These are phyloP conservation scores for Eudorina sp. DNA, from an alignment of 139 green algal genomes.

Conservation along the genomic window DNA sequence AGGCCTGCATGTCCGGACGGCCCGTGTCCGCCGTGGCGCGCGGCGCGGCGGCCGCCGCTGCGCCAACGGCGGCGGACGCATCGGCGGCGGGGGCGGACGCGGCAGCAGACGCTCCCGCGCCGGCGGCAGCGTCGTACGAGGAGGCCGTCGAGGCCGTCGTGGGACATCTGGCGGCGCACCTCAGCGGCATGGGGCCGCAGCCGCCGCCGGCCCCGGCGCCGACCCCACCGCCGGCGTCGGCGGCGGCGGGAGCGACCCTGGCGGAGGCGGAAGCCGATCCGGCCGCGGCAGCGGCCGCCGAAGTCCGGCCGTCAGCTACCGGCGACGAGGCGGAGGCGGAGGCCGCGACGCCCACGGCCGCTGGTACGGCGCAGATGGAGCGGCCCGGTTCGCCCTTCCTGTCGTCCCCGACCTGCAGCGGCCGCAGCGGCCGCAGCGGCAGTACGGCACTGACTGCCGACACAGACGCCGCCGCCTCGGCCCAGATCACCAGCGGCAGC, in stretches of 20 bases:
- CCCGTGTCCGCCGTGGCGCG: neutral
- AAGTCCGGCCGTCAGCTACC: neutral
- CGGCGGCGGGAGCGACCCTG: neutral
- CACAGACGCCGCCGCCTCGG: neutral
- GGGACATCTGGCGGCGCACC: constrained; percentile 31
- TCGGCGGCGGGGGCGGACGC: neutral
- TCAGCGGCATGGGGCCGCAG: constrained; percentile 9
- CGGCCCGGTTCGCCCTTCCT: neutral
- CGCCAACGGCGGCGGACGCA: neutral
- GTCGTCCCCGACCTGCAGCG: neutral
- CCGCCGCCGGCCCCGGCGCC: too few relatives aligned
- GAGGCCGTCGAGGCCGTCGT: constrained; percentile 12
- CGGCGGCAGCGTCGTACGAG: neutral
- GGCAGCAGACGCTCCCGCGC: too few relatives aligned
- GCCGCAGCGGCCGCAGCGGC: neutral
- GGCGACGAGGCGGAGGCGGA: neutral
- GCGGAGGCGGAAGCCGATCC: neutral
- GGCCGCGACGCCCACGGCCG: neutral
- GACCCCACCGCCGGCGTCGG: neutral
- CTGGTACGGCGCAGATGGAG: neutral
- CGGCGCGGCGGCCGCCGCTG: neutral
- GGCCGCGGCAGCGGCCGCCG: neutral
- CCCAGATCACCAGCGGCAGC: neutral
- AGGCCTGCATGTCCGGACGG: neutral
- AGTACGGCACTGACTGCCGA: neutral